A percentile compares a stretch with the other conserved stretches of the same genome.
These are phyloP conservation scores for Colletotrichum orchidophilum DNA, from an alignment of 2,329 filamentous ascomycete genomes.

Conservation along the genomic window DNA sequence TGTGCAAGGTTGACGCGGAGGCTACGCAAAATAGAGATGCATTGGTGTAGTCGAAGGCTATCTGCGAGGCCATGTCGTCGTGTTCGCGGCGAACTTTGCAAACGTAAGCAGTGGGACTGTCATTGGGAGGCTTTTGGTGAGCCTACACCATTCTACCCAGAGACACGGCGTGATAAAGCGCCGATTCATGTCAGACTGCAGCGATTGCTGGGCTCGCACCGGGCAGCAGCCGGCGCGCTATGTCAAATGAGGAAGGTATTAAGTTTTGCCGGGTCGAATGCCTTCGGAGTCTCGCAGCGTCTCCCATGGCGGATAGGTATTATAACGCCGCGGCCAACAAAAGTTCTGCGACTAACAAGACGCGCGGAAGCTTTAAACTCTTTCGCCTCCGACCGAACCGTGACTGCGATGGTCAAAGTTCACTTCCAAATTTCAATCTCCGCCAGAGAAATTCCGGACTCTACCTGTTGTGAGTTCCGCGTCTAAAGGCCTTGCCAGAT, in stretches of 20 bases:
- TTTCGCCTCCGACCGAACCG: neutral
- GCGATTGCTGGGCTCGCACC: neutral
- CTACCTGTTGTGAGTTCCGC: neutral
- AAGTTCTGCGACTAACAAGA: neutral
- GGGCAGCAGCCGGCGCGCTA: neutral
- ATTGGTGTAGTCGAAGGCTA: neutral
- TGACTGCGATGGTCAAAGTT: neutral
- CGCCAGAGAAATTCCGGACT: neutral
- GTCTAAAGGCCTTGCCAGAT: neutral
- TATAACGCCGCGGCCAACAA: neutral
- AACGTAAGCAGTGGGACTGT: neutral
- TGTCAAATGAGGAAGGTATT: constrained; percentile 19
- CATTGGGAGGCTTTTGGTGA: neutral
- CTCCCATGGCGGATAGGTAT: neutral
- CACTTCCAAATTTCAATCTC: neutral
- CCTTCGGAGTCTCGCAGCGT: neutral
- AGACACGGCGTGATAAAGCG: neutral
- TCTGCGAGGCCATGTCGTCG: neutral
- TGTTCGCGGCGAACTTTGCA: neutral
- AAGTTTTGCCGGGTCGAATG: neutral
- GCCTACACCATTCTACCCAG: neutral
- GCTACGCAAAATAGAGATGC: neutral
- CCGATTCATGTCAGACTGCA: constrained; percentile 1
- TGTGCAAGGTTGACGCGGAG: neutral
- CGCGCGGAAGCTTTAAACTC: neutral